Base-by-base conservation (phyloP, 1,284 basidiomycete genomes). In the Kwoniella shivajii region DNA sequence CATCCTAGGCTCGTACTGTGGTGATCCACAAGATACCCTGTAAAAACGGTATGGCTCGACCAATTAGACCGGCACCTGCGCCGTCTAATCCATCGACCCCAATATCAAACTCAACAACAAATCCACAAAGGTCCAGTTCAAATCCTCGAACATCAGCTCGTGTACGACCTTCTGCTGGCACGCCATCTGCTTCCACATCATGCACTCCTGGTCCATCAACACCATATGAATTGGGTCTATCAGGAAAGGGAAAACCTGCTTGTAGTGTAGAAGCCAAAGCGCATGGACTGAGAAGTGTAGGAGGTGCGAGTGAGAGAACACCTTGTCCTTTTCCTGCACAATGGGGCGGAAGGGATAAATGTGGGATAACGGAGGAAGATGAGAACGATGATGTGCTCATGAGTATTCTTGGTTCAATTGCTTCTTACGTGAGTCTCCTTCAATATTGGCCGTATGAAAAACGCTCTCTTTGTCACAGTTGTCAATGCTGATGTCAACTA, bases 381-480 rank as follows among this genome's bases (percentile, higher is more conserved):
- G 71, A 69, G 52, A 59, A 43, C 36, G 73, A 77, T 61, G 71
- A 71, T 33, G 71, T 74, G 22, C 63, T 76, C 54, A 77, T 78
- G 77, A 72, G 71, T 16, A 59, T 73, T 20, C 70, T 73, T 49
- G 66, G 64, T 10, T 71, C 74, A 20, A 68, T 70, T 33, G 73
- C 73, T 10, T 51, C 22, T 11, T 44, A 71, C 46, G 76, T 78
- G 59, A 60, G 74, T 73, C 10, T 6, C 18, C 29, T 18, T 45
- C 10, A n/a, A n/a, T n/a, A n/a, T n/a, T n/a, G n/a, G n/a, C n/a
- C n/a, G n/a, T n/a, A n/a, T n/a, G n/a, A n/a, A n/a, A n/a, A n/a
- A n/a, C n/a, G n/a, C n/a, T n/a, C n/a, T n/a, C n/a, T n/a, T n/a
- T n/a, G n/a, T n/a, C n/a, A n/a, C n/a, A n/a, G n/a, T n/a, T n/a